Conservation (phyloP, 257 asterid genomes). For the Solanum virginianum region DNA sequence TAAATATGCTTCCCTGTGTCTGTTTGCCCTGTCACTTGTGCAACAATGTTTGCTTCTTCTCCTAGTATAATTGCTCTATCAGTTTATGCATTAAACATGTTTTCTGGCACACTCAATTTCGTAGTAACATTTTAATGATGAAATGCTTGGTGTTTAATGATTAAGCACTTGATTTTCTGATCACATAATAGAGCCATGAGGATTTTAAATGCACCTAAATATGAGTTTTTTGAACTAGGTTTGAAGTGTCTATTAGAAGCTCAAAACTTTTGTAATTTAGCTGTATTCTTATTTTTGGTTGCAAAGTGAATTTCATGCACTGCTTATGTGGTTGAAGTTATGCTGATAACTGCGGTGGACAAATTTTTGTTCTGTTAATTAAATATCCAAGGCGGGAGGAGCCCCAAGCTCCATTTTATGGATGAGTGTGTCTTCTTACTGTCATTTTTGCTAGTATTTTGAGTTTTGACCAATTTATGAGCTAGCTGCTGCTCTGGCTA, state of each 20-base stretch:
- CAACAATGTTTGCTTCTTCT: background rate
- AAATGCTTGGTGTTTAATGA: background rate
- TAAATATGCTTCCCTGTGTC: background rate
- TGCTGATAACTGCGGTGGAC: background rate
- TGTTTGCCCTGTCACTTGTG: background rate
- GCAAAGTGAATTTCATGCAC: background rate
- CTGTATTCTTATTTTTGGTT: background rate
- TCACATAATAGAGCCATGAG: too few relatives aligned
- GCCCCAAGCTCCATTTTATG: background rate
- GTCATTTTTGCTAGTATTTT: background rate
- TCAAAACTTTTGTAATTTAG: background rate
- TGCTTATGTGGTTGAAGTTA: background rate
- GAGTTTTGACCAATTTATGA: background rate
- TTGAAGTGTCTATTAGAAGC: background rate
- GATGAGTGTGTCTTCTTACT: background rate
- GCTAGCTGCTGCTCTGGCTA: background rate
- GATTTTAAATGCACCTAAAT: background rate
- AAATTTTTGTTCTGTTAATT: background rate
- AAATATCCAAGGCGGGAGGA: background rate
- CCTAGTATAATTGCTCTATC: background rate
- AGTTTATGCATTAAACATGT: background rate
- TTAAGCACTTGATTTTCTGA: background rate
- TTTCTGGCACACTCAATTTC: background rate
- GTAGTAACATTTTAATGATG: background rate
- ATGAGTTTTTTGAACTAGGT: background rate